Evolutionary conservation across 2,329 filamentous ascomycete species (phyloP), one percentile per base, ranked within the genome.

Genomic region (Herpomyces periplanetae): DNA sequence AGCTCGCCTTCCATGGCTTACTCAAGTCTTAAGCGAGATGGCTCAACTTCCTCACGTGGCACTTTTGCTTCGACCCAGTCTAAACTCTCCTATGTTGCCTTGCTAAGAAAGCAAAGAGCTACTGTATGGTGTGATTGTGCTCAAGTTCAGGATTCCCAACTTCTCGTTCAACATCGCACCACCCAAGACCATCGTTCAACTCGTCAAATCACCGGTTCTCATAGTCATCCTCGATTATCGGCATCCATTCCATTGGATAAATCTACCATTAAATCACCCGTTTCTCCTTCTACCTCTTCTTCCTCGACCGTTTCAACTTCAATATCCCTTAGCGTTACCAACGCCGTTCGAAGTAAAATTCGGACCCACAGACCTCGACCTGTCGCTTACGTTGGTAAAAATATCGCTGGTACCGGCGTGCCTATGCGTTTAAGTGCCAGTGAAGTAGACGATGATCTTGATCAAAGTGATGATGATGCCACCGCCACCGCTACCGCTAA

Each of bases 81-180:
- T n/a, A n/a, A n/a, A n/a, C n/a, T n/a, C n/a, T 60, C 69, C 27
- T 96, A 96, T 38, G 80, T 96, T 19, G 73, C 80, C 13, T 49
- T 88, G n/a, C 61, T 96, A 42, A 58, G 80, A 25, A 75, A 73
- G 36, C 80, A 96, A 40, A 91, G 91, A 37, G 80, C 71, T 13
- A 96, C 80, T 0, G 80, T 96, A 3, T 96, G 80, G 80, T 88
- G 73, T 43, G 80, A 91, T 34, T 62, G 73, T 20, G 54, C 75
- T 5, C 80, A 17, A 12, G 17, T 17, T 8, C 71, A 91, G 38
- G 80, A 96, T 35, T 68, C 75, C 1, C 53, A 69, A 19, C 43
- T 80, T 22, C 43, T 62, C 3, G 71, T 69, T 11, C 63, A 73
- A 31, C 71, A 85, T 36, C 55, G 65, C 22, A 63, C 65, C 14